Percentiles rank a stretch among this genome's conserved stretches.
These are phyloP conservation scores for Thelephora ganbajun DNA, from an alignment of 768 basidiomycete species.

Conservation along the genomic window DNA sequence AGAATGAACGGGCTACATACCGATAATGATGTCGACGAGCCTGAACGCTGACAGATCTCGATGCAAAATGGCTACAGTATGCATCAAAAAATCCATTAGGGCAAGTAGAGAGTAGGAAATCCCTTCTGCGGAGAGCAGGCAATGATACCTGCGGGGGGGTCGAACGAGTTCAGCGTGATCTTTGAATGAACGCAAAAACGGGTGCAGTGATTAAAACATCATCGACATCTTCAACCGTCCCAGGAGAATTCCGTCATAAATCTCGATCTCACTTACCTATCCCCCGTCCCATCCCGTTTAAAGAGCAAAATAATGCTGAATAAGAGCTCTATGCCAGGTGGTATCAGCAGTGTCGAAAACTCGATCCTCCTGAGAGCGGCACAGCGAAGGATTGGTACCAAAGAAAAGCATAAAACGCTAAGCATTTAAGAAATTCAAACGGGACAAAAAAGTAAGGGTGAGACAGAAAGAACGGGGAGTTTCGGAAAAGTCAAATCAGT, in stretches of 20 bases:
- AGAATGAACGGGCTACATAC: conserved; percentile 26
- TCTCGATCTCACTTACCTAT: no score
- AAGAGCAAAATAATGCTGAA: conserved; percentile 40
- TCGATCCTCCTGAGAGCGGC: conserved; percentile 33
- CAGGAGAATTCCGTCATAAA: no score
- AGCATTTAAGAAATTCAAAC: no score
- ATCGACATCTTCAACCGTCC: no score
- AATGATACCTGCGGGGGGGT: conserved; percentile 28
- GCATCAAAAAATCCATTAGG: conserved; percentile 46
- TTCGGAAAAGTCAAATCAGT: conserved; percentile 8
- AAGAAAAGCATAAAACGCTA: conserved; percentile 66
- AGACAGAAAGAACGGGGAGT: conserved; percentile 3
- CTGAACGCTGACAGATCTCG: conserved; percentile 31
- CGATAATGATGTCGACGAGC: conserved; percentile 43
- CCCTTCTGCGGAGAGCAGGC: conserved; percentile 49
- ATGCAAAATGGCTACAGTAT: conserved; percentile 37
- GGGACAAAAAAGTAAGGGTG: no score
- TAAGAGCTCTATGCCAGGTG: conserved; percentile 47
- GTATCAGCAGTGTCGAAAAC: conserved; percentile 40
- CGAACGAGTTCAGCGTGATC: neutral
- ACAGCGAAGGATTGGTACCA: conserved; percentile 61
- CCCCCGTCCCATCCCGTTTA: neutral
- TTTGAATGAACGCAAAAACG: neutral
- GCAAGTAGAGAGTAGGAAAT: conserved; percentile 45
- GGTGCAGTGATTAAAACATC: no score